Conservation (phyloP, 768 basidiomycete species). For the Pleurotus eryngii region DNA sequence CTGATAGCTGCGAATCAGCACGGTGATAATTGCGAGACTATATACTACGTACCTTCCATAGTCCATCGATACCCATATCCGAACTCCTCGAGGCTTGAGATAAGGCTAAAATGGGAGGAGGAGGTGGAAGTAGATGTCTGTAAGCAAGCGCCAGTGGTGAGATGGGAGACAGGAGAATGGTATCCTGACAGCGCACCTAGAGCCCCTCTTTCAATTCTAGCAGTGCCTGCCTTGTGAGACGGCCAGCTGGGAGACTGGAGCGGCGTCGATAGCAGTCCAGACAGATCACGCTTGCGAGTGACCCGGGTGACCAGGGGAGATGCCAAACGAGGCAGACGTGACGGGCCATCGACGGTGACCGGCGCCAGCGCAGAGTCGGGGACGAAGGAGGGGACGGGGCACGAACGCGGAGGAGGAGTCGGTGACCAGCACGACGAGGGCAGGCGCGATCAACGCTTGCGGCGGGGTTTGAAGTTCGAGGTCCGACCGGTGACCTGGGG, state of each 20-base stretch:
- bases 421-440: neutral
- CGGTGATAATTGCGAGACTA: too few species aligned
- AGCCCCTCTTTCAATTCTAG: too few species aligned
- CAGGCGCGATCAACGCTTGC: neutral
- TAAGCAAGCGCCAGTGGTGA: too few species aligned
- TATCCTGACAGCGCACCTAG: too few species aligned
- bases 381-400: neutral
- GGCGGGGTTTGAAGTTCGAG: neutral
- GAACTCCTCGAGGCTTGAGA: neutral
- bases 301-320: neutral
- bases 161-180: too few species aligned
- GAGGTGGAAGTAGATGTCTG: neutral
- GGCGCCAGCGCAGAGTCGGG: neutral
- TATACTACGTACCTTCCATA: slow-evolving; percentile 11
- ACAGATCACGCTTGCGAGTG: neutral
- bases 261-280: neutral
- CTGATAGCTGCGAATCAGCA: slow-evolving; percentile 13
- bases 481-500: neutral
- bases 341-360: neutral
- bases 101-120: too few species aligned
- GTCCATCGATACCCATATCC: slow-evolving; percentile 13
- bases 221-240: too few species aligned
- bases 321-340: neutral
- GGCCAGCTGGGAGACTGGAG: too few species aligned
- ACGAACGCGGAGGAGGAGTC: neutral